Evolutionary conservation across 2,329 filamentous ascomycete genomes (phyloP).

Genomic region (Fusarium austroafricanum): DNA sequence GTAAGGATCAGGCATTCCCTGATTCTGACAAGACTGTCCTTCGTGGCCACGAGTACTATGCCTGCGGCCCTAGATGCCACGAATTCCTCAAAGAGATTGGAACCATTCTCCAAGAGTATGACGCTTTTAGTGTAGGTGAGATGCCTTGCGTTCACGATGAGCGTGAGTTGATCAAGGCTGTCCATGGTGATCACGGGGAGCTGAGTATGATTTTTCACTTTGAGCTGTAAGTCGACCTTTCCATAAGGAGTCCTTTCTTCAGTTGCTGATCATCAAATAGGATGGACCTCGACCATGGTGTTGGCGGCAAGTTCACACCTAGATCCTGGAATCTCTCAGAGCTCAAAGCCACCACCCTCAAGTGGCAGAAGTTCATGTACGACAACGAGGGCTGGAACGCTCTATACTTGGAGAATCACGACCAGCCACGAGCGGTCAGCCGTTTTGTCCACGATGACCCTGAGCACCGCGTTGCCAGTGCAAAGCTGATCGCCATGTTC

Average conservation of each 20-base stretch:
- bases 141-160: slow-evolving; percentile 60
- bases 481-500: slow-evolving; percentile 70
- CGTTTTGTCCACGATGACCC: slow-evolving; percentile 65
- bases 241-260: too few relatives aligned
- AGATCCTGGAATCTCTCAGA: slow-evolving; percentile 60
- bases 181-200: slow-evolving; percentile 67
- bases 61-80: slow-evolving; percentile 63
- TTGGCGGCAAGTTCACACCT: slow-evolving; percentile 57
- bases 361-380: slow-evolving; percentile 71
- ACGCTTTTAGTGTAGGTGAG: slow-evolving; percentile 65
- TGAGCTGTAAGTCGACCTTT: slow-evolving; percentile 61
- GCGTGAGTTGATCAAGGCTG: slow-evolving; percentile 58
- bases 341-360: slow-evolving; percentile 64
- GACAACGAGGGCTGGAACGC: slow-evolving; percentile 72
- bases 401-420: slow-evolving; percentile 74
- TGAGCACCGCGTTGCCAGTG: slow-evolving; percentile 60
- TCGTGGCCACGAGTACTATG: slow-evolving; percentile 58
- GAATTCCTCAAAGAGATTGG: slow-evolving; percentile 61
- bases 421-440: slow-evolving; percentile 70
- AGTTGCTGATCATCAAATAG: slow-evolving; percentile 42
- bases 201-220: slow-evolving; percentile 81
- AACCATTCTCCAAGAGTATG: slow-evolving; percentile 57
- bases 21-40: slow-evolving; percentile 55
- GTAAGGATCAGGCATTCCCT: slow-evolving; percentile 68
- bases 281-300: slow-evolving; percentile 62